A percentile compares a stretch with the other conserved stretches of the same genome.
phyloP scores from a whole-genome alignment of 345 rosid genomes.

The Acer negundo region DNA sequence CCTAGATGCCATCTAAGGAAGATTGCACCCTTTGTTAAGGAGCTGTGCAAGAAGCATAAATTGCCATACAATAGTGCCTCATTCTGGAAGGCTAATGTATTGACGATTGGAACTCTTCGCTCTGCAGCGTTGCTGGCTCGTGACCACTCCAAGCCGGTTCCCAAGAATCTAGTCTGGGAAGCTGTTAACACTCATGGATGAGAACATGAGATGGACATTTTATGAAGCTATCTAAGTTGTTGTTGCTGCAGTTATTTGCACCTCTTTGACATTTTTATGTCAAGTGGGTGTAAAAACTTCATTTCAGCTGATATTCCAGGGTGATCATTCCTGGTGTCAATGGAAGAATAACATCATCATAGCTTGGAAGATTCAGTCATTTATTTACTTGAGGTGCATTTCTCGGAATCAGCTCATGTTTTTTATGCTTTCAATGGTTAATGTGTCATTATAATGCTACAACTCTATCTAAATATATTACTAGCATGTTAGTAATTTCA shows the following conservation, averaged over 20 bases:
- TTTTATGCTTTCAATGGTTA: background rate
- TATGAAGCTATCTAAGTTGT: slow-evolving; percentile 19
- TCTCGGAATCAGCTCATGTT: slow-evolving; percentile 5
- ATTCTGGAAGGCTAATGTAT: slow-evolving; percentile 50
- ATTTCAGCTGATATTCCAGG: slow-evolving; percentile 21
- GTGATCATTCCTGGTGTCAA: slow-evolving; percentile 14
- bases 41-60: slow-evolving; percentile 61
- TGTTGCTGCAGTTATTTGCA: slow-evolving; percentile 19
- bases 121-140: slow-evolving; percentile 60
- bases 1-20: slow-evolving; percentile 53
- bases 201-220: slow-evolving; percentile 29
- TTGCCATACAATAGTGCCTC: slow-evolving; percentile 45
- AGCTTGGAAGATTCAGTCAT: slow-evolving; percentile 27
- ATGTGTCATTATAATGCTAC: background rate
- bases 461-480: background rate
- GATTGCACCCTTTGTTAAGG: slow-evolving; percentile 48
- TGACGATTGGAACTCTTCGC: slow-evolving; percentile 40
- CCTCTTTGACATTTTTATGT: slow-evolving; percentile 9
- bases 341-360: slow-evolving; percentile 26
- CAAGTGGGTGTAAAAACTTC: slow-evolving; percentile 16
- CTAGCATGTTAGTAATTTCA: slow-evolving; percentile 1
- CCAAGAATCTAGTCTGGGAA: slow-evolving; percentile 63
- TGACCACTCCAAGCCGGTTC: slow-evolving; percentile 37
- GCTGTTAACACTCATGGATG: slow-evolving; percentile 58
- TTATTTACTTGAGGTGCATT: slow-evolving; percentile 4